These are phyloP conservation scores for Pythium volutum DNA, from an alignment of 352 stramenopile genomes.

Conservation along the genomic window DNA sequence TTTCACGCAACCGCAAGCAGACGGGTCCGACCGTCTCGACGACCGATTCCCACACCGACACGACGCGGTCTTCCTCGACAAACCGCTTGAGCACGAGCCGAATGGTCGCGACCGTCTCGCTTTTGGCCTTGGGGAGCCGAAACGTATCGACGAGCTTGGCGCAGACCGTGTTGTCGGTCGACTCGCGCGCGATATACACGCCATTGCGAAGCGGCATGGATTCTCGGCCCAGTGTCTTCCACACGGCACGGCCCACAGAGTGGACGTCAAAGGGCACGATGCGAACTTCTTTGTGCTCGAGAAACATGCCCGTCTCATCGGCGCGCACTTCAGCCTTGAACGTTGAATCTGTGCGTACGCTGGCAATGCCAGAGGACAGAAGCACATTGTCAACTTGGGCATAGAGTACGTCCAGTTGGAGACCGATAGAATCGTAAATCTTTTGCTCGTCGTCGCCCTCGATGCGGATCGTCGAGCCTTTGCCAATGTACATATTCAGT, in stretches of 20 bases:
- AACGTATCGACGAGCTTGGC: conserved; percentile 47
- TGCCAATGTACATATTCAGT: conserved; percentile 21
- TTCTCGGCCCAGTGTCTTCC: conserved; percentile 20
- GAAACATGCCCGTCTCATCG: conserved; percentile 35
- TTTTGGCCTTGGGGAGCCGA: conserved; percentile 23
- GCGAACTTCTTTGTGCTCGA: conserved; percentile 33
- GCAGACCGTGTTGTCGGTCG: conserved; percentile 31
- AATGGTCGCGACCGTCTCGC: conserved; percentile 22
- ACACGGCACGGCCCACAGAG: conserved; percentile 35
- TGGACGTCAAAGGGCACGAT: conserved; percentile 33
- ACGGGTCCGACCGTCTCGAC: conserved; percentile 20
- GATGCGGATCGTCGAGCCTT: conserved; percentile 19
- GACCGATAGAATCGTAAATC: conserved; percentile 23
- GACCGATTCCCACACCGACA: conserved; percentile 24
- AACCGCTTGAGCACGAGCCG: conserved; percentile 26
- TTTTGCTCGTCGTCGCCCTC: conserved; percentile 16
- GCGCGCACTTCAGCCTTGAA: conserved; percentile 29
- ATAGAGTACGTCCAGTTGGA: conserved; percentile 36
- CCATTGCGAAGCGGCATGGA: conserved; percentile 37
- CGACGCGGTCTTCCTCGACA: conserved; percentile 17
- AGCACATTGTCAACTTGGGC: conserved; percentile 36
- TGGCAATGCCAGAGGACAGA: conserved; percentile 14
- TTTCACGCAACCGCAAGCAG: conserved; percentile 18
- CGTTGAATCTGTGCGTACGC: conserved; percentile 19
- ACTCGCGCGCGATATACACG: conserved; percentile 33